A percentile compares a stretch with the other conserved stretches of the same genome.
These are phyloP conservation scores for Aspergillus bertholletiae DNA, from an alignment of 495 filamentous ascomycete genomes.

Conservation along the genomic window DNA sequence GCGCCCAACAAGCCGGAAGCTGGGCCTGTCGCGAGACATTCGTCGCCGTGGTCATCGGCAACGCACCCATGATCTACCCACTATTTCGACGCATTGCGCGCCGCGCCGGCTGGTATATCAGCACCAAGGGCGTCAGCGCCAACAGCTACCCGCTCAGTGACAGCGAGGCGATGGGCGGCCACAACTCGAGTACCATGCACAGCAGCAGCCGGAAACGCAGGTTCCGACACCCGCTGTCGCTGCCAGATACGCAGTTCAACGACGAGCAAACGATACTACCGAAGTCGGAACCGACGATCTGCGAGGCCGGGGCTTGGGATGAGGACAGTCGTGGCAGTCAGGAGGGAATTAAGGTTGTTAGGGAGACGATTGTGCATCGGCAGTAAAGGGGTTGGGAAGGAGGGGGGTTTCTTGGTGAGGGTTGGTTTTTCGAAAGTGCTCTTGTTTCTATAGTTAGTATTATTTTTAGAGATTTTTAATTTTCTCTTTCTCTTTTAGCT, in stretches of 20 bases:
- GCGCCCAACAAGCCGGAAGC: conserved; percentile 51
- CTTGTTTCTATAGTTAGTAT: too few species aligned
- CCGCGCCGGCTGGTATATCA: conserved; percentile 29
- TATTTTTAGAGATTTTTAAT: too few species aligned
- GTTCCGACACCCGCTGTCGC: conserved; percentile 37
- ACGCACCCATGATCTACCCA: conserved; percentile 59
- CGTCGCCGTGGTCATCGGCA: conserved; percentile 56
- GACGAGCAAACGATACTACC: conserved; percentile 40
- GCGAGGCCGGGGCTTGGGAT: not conserved
- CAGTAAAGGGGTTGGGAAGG: not conserved
- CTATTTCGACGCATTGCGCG: conserved; percentile 37
- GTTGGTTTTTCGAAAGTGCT: too few species aligned
- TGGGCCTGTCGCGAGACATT: conserved; percentile 65
- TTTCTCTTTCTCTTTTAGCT: too few species aligned
- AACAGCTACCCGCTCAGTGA: conserved; percentile 29
- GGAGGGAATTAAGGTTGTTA: conserved; percentile 18
- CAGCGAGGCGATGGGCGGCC: conserved; percentile 6
- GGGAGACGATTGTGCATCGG: conserved; percentile 18
- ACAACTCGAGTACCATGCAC: conserved; percentile 10
- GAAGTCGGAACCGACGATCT: not conserved
- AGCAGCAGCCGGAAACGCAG: conserved; percentile 19
- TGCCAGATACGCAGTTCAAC: conserved; percentile 37
- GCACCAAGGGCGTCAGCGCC: conserved; percentile 12
- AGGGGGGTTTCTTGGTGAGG: too few species aligned
- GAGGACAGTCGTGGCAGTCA: conserved; percentile 1